Percentiles rank a stretch among this genome's conserved stretches.
These are phyloP conservation scores for Irpex sp. DNA, from an alignment of 1,284 basidiomycete species.

Conservation along the genomic window DNA sequence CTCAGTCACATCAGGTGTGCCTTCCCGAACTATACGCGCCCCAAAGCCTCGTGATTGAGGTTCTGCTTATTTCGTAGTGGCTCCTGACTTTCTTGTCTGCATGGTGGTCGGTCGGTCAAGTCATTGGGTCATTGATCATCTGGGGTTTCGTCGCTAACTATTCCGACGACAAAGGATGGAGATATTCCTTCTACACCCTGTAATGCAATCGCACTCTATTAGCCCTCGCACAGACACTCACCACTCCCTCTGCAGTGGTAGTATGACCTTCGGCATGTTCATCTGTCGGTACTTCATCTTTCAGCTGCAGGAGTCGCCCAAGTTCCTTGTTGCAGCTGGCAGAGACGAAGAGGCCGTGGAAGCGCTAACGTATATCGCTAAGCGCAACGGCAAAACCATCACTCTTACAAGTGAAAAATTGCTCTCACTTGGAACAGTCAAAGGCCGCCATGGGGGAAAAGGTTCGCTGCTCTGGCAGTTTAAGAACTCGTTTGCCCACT, in stretches of 20 bases:
- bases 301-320: constrained; percentile 72
- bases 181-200: constrained; percentile 63
- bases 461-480: not conserved
- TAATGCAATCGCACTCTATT: constrained; percentile 63
- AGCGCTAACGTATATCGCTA: constrained; percentile 65
- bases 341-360: constrained; percentile 69
- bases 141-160: constrained; percentile 66
- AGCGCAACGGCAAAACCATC: constrained; percentile 56
- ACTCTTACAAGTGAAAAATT: constrained; percentile 49
- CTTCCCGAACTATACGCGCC: no score
- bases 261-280: constrained; percentile 1
- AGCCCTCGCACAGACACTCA: no score
- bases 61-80: not conserved
- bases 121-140: constrained; percentile 34
- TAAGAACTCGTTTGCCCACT: not conserved
- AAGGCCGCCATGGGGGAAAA: not conserved
- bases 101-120: not conserved
- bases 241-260: not conserved
- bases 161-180: constrained; percentile 70
- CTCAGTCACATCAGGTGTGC: not conserved
- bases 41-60: not conserved
- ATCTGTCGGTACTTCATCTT: constrained; percentile 64
- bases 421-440: not conserved
- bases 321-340: constrained; percentile 72
- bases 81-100: not conserved